Conservation (phyloP, 768 basidiomycete species). For the Leccinum disarticulatum region DNA sequence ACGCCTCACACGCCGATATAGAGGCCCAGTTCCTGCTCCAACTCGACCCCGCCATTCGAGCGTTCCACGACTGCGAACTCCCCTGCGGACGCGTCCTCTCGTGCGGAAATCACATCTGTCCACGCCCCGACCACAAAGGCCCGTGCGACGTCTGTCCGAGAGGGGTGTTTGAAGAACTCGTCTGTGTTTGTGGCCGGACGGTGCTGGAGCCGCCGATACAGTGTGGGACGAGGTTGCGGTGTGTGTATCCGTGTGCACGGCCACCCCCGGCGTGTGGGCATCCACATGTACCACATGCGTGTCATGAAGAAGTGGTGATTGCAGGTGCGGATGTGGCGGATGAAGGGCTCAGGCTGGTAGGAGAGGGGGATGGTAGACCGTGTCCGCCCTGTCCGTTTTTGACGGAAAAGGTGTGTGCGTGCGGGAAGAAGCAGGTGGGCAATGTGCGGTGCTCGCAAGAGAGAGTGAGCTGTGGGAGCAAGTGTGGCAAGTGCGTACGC, state of each 20-base stretch:
- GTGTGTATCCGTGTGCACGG: constrained; percentile 75
- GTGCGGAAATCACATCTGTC: constrained; percentile 82
- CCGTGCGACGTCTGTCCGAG: constrained; percentile 80
- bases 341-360: constrained; percentile 19
- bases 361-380: not conserved
- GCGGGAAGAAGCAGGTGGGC: constrained; percentile 78
- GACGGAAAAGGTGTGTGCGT: constrained; percentile 78
- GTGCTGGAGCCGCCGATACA: constrained; percentile 85
- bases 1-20: constrained; percentile 10
- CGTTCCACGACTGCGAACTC: constrained; percentile 82
- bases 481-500: constrained; percentile 68
- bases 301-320: constrained; percentile 65
- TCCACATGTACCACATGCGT: constrained; percentile 69
- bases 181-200: constrained; percentile 86
- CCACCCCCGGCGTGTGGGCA: constrained; percentile 81
- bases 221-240: constrained; percentile 79
- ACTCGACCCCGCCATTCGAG: constrained; percentile 55
- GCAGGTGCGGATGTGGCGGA: constrained; percentile 28
- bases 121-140: constrained; percentile 78
- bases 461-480: constrained; percentile 75
- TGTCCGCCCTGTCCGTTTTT: constrained; percentile 92
- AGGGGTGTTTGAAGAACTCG: constrained; percentile 89
- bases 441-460: constrained; percentile 85
- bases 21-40: constrained; percentile 31
- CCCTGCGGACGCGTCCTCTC: constrained; percentile 69